phyloP scores from a whole-genome alignment of 163 green algal genomes.

The Scenedesmus sp. region DNA sequence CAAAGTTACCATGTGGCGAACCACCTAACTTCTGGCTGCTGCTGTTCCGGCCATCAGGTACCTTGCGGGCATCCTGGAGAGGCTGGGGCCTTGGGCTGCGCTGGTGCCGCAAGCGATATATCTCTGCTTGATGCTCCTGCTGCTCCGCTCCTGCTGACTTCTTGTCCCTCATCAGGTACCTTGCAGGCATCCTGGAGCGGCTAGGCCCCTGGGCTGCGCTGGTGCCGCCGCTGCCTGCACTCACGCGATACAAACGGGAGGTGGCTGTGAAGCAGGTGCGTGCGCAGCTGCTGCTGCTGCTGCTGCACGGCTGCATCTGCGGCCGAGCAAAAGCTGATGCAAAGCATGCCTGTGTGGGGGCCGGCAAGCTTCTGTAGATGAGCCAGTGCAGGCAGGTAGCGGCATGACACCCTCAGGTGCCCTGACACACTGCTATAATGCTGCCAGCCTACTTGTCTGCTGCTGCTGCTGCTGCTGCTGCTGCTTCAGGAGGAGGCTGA shows the following conservation, averaged over 20 bases:
- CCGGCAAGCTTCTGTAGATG: no score
- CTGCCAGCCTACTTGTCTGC: neutral
- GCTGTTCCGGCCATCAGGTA: no score
- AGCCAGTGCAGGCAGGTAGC: neutral
- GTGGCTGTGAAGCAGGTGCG: conserved; percentile 49
- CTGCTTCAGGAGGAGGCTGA: conserved; percentile 48
- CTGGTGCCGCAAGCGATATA: neutral
- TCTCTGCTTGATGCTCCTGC: neutral
- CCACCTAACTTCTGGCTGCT: no score
- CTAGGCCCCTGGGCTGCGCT: conserved; percentile 32
- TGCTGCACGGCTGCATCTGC: neutral
- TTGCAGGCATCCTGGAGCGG: neutral
- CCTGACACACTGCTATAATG: neutral
- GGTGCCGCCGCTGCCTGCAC: conserved; percentile 32
- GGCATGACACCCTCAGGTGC: neutral
- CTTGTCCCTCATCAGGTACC: conserved; percentile 21
- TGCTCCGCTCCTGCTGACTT: neutral
- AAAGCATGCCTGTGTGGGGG: no score
- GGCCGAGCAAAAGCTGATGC: no score
- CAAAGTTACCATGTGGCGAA: no score
- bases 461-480: neutral
- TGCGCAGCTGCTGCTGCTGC: neutral
- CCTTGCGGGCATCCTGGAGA: no score
- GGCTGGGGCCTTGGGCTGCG: neutral
- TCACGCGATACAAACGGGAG: conserved; percentile 52